phyloP scores from a whole-genome alignment of 352 stramenopile genomes.

The Globisporangium canariense region DNA sequence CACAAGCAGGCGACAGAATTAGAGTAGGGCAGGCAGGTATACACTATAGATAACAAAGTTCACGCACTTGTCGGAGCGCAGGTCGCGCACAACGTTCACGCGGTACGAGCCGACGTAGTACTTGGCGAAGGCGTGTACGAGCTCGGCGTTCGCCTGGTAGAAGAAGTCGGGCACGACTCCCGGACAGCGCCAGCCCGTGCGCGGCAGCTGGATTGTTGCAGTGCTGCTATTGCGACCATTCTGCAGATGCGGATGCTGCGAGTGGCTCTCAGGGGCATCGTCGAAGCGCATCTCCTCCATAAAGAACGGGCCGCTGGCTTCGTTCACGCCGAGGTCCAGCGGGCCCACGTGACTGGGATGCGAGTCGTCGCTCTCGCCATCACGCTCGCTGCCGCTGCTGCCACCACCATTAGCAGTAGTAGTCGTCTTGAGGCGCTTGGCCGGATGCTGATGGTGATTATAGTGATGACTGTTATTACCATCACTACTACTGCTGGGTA shows the following conservation, averaged over 20 bases:
- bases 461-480: not conserved
- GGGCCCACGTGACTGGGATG: conserved; percentile 6
- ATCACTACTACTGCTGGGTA: not conserved
- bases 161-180: conserved; percentile 55
- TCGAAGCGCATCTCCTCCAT: conserved; percentile 26
- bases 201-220: conserved; percentile 36
- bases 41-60: not conserved
- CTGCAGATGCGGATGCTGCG: not conserved
- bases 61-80: conserved; percentile 58
- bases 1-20: not conserved
- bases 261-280: conserved; percentile 8
- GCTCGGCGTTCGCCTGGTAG: conserved; percentile 43
- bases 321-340: conserved; percentile 14
- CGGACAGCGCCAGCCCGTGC: conserved; percentile 55
- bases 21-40: not conserved
- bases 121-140: conserved; percentile 63
- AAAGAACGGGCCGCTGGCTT: conserved; percentile 20
- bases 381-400: conserved; percentile 18
- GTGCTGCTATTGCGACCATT: not conserved
- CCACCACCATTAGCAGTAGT: not conserved
- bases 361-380: conserved; percentile 19
- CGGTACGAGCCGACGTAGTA: conserved; percentile 62
- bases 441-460: conserved; percentile 5
- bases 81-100: conserved; percentile 59
- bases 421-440: conserved; percentile 23